Evolutionary conservation across 2,329 filamentous ascomycete species (phyloP).

Genomic region (Stagonosporopsis tanaceti): DNA sequence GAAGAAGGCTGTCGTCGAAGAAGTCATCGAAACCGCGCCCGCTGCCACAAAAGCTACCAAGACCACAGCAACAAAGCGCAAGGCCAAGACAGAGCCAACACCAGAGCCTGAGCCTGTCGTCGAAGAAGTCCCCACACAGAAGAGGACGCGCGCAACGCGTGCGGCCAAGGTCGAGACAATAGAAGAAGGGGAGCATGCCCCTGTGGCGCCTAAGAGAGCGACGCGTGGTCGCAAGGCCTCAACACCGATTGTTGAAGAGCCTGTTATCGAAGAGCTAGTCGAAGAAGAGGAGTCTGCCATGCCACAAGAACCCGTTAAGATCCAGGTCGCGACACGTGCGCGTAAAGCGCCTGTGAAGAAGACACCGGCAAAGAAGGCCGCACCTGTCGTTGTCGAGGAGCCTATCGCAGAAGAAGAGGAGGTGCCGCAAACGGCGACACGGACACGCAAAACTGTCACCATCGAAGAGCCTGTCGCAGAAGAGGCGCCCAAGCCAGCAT

Average conservation of each 20-base stretch:
- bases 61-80: constrained; percentile 31
- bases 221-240: constrained; percentile 35
- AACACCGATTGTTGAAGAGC: constrained; percentile 23
- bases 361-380: constrained; percentile 29
- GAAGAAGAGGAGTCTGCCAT: constrained; percentile 23
- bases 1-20: constrained; percentile 37
- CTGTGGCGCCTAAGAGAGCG: constrained; percentile 34
- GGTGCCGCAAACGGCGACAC: constrained; percentile 20
- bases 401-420: constrained; percentile 17
- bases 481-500: constrained; percentile 26
- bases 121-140: constrained; percentile 24
- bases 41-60: constrained; percentile 29
- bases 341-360: constrained; percentile 34
- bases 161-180: constrained; percentile 29
- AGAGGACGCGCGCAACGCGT: constrained; percentile 37
- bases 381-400: constrained; percentile 22
- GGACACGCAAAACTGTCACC: constrained; percentile 22
- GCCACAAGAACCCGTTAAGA: constrained; percentile 26
- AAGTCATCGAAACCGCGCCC: constrained; percentile 29
- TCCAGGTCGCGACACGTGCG: constrained; percentile 38
- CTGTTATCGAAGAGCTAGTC: constrained; percentile 14
- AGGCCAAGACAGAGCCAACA: constrained; percentile 29
- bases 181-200: constrained; percentile 23
- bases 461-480: constrained; percentile 20
- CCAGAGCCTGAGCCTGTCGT: constrained; percentile 12